Evolutionary conservation across 2,329 filamentous ascomycete genomes (phyloP), one percentile per base, ranked within the genome.

Genomic region (Plenodomus lindquistii): DNA sequence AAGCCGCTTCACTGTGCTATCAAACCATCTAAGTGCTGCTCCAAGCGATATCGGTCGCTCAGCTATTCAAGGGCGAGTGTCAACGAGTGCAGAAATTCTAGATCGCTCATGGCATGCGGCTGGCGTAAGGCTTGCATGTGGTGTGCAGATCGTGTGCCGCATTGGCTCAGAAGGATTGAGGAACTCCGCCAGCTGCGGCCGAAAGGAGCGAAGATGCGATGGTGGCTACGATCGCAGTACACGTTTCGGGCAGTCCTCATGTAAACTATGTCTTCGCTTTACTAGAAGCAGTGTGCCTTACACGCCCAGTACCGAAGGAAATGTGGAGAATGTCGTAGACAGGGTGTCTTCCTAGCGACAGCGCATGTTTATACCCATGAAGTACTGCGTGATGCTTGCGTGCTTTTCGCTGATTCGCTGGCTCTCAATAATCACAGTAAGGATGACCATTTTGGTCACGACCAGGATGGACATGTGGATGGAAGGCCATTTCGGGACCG

Each of bases 251-350:
- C 60, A 52, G 59, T 42, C 52, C 37, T 44, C 61, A 50, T 42
- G 40, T 58, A 42, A 27, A 54, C 38, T 29, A 48, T 36, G 54
- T 53, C 50, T 55, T 52, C 53, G 50, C 35, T 45, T 44, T 44
- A 45, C 56, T 46, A 34, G 46, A 59, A 53, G 46, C 37, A 54
- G 59, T 63, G 52, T 52, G 52, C 62, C 54, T 44, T 54, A 52
- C 57, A 54, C 48, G 62, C 68, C 65, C 65, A 61, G 54, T 60
- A 48, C 50, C 57, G 57, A 57, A 42, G 6, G 58, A 52, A 62
- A 57, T 66, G 62, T 67, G 65, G 65, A 59, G 63, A 65, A 67
- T 54, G 51, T 55, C 52, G 51, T 55, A 48, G 50, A 49, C 54
- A 56, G 53, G 57, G 50, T 56, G 39, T 15, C 52, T 50, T 46